phyloP scores from a whole-genome alignment of 345 rosid genomes.

The Mangifera indica region DNA sequence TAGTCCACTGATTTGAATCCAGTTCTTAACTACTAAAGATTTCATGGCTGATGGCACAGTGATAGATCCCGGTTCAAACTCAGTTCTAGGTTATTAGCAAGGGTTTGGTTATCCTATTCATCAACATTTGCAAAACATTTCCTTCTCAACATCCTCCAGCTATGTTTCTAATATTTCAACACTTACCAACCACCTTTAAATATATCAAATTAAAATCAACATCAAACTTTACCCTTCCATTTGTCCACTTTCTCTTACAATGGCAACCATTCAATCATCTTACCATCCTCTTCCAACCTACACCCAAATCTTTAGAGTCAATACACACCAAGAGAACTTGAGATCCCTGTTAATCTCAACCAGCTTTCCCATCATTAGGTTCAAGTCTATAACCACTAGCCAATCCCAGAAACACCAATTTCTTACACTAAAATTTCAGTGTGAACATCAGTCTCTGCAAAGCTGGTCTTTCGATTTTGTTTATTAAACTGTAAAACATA shows the following conservation, averaged over 20 bases:
- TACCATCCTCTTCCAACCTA: not conserved
- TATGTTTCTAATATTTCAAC: not conserved
- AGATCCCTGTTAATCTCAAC: not conserved
- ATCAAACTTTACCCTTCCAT: not conserved
- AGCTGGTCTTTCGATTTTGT: not conserved
- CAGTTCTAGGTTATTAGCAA: too few species aligned
- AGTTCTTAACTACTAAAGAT: too few species aligned
- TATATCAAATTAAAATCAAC: not conserved
- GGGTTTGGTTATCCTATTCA: not conserved
- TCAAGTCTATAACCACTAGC: not conserved
- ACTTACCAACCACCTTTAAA: not conserved
- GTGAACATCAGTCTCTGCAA: not conserved
- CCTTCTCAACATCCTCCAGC: not conserved
- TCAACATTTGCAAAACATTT: not conserved
- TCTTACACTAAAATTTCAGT: not conserved
- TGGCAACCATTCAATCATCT: not conserved
- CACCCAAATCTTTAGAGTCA: not conserved
- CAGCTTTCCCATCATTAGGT: not conserved
- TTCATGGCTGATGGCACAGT: too few species aligned
- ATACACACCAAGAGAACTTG: not conserved
- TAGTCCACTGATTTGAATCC: too few species aligned
- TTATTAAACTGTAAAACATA: not conserved
- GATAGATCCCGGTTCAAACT: too few species aligned
- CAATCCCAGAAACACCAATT: not conserved
- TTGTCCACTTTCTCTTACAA: not conserved